Conservation (phyloP, 1,284 basidiomycete genomes). For the Crocinoboletus sp. region DNA sequence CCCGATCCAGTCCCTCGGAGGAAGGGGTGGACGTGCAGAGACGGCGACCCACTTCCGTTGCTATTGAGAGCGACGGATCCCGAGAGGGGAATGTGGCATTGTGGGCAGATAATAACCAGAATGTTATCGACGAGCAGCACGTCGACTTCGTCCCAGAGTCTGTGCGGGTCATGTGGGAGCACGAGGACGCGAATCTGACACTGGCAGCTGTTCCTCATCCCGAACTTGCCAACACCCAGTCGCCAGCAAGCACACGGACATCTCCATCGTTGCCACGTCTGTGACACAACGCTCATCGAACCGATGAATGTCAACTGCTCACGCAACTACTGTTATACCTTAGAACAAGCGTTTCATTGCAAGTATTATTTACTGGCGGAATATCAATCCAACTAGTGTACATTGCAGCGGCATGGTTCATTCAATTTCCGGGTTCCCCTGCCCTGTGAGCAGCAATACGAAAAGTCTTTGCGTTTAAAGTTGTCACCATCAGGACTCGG, state of each 20-base stretch:
- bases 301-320: constrained; percentile 5
- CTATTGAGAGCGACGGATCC: neutral
- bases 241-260: neutral
- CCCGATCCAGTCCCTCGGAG: constrained; percentile 6
- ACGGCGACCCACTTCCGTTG: neutral
- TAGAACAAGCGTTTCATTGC: neutral
- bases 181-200: neutral
- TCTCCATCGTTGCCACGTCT: neutral
- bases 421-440: too few relatives aligned
- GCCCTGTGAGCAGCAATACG: too few relatives aligned
- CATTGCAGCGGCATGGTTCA: neutral
- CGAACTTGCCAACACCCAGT: neutral
- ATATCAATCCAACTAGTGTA: neutral
- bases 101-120: neutral
- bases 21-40: constrained; percentile 1
- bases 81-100: neutral
- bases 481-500: too few relatives aligned
- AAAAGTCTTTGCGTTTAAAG: too few relatives aligned
- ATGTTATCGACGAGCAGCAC: neutral
- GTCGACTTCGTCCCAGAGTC: neutral
- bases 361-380: neutral
- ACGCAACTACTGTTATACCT: constrained; percentile 7
- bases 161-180: too few relatives aligned
- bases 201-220: neutral
- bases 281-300: too few relatives aligned